Percentiles rank a stretch among this genome's conserved stretches.
These are phyloP conservation scores for Conticribra guillardii DNA, from an alignment of 108 stramenopile genomes.

Conservation along the genomic window DNA sequence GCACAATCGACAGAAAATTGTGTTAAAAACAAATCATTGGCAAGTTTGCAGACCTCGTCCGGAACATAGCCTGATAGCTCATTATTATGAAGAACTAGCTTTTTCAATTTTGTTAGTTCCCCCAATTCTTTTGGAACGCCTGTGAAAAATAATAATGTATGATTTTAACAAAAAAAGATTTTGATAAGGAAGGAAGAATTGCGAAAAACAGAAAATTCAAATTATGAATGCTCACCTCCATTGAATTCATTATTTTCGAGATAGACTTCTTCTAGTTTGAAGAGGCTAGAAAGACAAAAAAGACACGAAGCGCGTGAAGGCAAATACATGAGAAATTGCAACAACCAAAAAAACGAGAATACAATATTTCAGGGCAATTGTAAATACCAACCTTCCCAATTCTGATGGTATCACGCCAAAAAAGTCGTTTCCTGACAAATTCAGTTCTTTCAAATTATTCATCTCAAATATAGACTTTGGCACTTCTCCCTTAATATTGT, in stretches of 20 bases:
- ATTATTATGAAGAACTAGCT: slow-evolving; percentile 46
- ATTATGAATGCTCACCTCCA: slow-evolving; percentile 6
- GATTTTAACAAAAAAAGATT: not conserved
- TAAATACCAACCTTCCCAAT: slow-evolving; percentile 39
- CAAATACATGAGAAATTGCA: not conserved
- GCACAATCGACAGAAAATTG: slow-evolving; percentile 48
- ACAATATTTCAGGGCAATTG: not conserved
- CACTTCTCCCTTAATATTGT: slow-evolving; percentile 39
- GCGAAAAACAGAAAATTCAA: too few relatives aligned
- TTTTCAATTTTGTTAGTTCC: slow-evolving; percentile 39
- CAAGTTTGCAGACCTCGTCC: slow-evolving; percentile 34
- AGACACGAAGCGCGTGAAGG: not conserved
- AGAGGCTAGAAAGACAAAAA: slow-evolving; percentile 8
- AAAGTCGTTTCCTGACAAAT: slow-evolving; percentile 56
- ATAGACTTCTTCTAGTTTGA: slow-evolving; percentile 49
- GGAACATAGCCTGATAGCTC: slow-evolving; percentile 24
- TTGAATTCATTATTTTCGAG: slow-evolving; percentile 46
- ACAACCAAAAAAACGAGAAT: not conserved
- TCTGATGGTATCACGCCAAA: slow-evolving; percentile 61
- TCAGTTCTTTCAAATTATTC: slow-evolving; percentile 43
- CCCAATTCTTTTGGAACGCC: slow-evolving; percentile 42
- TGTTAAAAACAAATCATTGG: slow-evolving; percentile 33
- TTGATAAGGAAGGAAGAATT: not conserved
- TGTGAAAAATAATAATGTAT: not conserved
- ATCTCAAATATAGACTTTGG: slow-evolving; percentile 28